Evolutionary conservation across 2,329 filamentous ascomycete genomes (phyloP), one percentile per base, ranked within the genome.

Genomic region (Fusarium redolens): DNA sequence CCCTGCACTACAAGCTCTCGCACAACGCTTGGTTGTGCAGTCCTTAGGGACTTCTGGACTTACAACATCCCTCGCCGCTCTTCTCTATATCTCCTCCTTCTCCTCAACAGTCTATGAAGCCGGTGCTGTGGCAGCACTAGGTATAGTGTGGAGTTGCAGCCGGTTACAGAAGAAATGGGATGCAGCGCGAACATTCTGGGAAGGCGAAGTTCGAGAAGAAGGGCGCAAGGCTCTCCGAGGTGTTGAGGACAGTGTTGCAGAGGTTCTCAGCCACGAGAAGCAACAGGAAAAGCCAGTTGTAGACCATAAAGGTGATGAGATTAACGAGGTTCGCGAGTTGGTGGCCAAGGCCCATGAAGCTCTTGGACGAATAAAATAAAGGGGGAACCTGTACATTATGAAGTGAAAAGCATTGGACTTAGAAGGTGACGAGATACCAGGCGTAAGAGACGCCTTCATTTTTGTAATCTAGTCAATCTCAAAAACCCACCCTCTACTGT

Each of bases 1-100:
- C 4, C 91, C 92, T 4, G 89, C 91, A 3, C 84, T 95, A 7
- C 92, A 94, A 77, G 90, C 92, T 3, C 84, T 94, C 1, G 92
- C 92, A 2, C 92, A 95, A 81, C 89, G 87, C 63, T 88, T 95
- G 4, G 90, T 97, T 8, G 79, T 97, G 8, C 91, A 95, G 77
- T 93, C 93, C 1, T 83, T 94, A 1, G 92, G 91, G 58, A 94
- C 93, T 0, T 92, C 93, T 0, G 89, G 90, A 8, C 83, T 93
- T 6, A 88, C 88, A 2, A 84, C 83, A 1, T 85, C 86, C 1
- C 83, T 92, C 2, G 87, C 86, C 1, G 86, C 81, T 1, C 83
- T 92, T 14, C 83, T 88, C 4, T 92, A 92, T 75, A 74, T 90
- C 12, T 89, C 88, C 4, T 86, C 85, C 0, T 82, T 87, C 25